Conservation (phyloP, 768 basidiomycete species). For the Kwoniella mangroviensis region DNA sequence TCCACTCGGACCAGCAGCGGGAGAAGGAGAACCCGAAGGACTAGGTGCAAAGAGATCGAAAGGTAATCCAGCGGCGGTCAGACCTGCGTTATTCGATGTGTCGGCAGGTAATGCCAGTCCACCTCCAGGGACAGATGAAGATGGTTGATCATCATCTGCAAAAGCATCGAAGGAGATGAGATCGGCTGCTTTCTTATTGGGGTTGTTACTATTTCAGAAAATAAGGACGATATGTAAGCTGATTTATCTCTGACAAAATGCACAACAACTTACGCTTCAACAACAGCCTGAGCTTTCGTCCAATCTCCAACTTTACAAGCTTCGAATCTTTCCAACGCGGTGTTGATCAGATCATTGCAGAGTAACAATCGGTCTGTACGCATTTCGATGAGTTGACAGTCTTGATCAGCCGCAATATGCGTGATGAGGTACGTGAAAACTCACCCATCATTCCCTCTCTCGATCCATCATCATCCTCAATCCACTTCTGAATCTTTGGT, state of each 20-base stretch:
- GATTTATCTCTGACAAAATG: constrained; percentile 61
- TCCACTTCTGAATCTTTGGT: constrained; percentile 97
- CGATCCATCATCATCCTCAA: constrained; percentile 67
- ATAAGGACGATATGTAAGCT: too few relatives aligned
- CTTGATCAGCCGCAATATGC: background rate
- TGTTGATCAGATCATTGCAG: constrained; percentile 98
- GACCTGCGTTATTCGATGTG: constrained; percentile 19
- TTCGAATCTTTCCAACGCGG: constrained; percentile 84
- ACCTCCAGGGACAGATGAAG: constrained; percentile 34
- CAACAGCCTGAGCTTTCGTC: constrained; percentile 59
- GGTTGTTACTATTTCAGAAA: constrained; percentile 43
- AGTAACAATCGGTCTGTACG: constrained; percentile 82
- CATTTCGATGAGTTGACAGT: background rate
- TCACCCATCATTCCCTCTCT: constrained; percentile 80
- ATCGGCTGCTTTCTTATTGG: constrained; percentile 54
- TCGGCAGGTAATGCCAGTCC: constrained; percentile 44
- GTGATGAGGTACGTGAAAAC: constrained; percentile 35
- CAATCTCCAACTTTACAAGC: constrained; percentile 93
- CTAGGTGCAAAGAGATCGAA: constrained; percentile 21
- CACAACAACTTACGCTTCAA: constrained; percentile 59
- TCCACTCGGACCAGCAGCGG: background rate
- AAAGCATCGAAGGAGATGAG: constrained; percentile 59
- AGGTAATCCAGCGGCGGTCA: constrained; percentile 23
- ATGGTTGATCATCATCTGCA: constrained; percentile 53
- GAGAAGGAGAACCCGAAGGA: constrained; percentile 28